Conservation (phyloP, 345 rosid species). For the Camelina laxa region DNA sequence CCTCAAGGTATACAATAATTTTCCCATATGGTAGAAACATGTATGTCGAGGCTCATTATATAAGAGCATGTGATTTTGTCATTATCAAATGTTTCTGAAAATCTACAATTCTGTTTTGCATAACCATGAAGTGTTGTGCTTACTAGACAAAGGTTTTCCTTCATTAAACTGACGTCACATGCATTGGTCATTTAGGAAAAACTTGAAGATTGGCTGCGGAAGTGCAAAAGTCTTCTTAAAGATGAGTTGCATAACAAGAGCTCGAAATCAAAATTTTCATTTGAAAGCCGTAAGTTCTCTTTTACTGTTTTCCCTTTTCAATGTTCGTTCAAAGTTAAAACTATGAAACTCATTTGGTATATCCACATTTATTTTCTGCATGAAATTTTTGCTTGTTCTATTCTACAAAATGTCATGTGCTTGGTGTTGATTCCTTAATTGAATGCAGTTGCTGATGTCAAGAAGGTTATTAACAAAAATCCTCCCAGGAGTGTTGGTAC, state of each 20-base stretch:
- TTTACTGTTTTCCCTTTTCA: constrained; percentile 12
- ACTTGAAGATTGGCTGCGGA: constrained; percentile 90
- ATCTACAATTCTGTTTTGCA: background rate
- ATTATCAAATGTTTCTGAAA: constrained; percentile 39
- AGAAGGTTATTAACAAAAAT: constrained; percentile 67
- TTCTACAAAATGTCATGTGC: background rate
- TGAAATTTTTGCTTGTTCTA: constrained; percentile 8
- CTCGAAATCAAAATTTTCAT: constrained; percentile 56
- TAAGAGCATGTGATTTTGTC: background rate
- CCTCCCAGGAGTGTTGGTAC: constrained; percentile 57
- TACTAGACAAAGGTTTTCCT: constrained; percentile 8
- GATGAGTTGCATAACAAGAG: constrained; percentile 57
- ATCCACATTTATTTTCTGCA: background rate
- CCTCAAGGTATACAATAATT: constrained; percentile 66
- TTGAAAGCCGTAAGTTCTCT: constrained; percentile 58
- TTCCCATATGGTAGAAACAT: constrained; percentile 24
- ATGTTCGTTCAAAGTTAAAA: constrained; percentile 13
- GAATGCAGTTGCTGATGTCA: constrained; percentile 67
- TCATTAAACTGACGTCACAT: constrained; percentile 15
- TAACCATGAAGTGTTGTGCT: constrained; percentile 20
- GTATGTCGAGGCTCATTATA: constrained; percentile 16
- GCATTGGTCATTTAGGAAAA: constrained; percentile 65
- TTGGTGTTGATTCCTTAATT: constrained; percentile 20
- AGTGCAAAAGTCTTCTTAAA: constrained; percentile 62
- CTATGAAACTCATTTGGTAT: background rate